Evolutionary conservation across 2,329 filamentous ascomycete genomes (phyloP).

Genomic region (Venturia nashicola): DNA sequence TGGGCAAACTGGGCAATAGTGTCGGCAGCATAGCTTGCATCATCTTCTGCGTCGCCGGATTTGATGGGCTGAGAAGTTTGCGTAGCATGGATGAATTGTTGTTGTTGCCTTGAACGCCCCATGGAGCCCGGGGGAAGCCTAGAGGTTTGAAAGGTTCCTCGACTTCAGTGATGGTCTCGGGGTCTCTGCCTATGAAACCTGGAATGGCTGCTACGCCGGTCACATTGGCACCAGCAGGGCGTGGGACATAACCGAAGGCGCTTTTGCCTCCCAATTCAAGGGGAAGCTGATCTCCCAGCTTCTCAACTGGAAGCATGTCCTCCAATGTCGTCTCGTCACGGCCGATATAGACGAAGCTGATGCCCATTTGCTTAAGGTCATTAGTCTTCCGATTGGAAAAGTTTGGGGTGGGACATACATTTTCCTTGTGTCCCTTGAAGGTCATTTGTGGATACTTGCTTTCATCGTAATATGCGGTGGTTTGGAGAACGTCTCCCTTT

Average conservation of each 20-base stretch:
- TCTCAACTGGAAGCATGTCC: neutral
- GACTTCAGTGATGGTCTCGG: neutral
- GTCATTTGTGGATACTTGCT: slow-evolving; percentile 7
- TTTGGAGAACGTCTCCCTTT: slow-evolving; percentile 3
- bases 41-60: neutral
- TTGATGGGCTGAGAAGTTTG: neutral
- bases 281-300: neutral
- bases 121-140: neutral
- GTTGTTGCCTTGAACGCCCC: neutral
- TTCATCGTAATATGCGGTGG: neutral
- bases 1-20: neutral
- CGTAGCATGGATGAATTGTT: neutral
- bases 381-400: neutral
- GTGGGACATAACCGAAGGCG: neutral
- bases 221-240: neutral
- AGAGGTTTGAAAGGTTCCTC: neutral
- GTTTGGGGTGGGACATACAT: neutral
- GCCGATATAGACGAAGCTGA: slow-evolving; percentile 7
- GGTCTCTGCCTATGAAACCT: neutral
- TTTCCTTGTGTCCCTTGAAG: neutral
- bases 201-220: neutral
- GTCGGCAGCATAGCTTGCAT: neutral
- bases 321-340: neutral
- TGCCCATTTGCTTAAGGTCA: slow-evolving; percentile 6
- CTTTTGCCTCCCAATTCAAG: neutral